Percentiles rank a stretch among this genome's conserved stretches.
These are phyloP conservation scores for Panicum hallii DNA, from an alignment of 202 grass and related monocot species.

Conservation along the genomic window DNA sequence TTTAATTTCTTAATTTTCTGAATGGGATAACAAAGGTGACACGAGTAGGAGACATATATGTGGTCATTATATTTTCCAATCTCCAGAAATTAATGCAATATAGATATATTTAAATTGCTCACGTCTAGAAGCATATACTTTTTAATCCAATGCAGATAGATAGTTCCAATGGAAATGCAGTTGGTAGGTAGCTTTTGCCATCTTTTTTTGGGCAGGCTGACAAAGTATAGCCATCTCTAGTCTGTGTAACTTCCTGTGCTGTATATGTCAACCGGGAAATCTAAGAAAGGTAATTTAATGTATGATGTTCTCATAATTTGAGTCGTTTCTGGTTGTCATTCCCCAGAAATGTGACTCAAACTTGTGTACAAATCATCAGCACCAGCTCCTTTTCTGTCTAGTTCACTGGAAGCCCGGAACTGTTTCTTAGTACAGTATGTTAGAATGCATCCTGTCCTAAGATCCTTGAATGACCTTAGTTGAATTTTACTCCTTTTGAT, in stretches of 20 bases:
- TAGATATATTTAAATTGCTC: not conserved
- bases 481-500: not conserved
- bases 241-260: not conserved
- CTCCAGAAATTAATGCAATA: constrained; percentile 6
- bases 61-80: not conserved
- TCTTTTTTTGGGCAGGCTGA: not conserved
- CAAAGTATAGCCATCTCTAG: not conserved
- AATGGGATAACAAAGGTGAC: not conserved
- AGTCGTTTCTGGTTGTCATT: constrained; percentile 18
- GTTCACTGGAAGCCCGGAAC: not conserved
- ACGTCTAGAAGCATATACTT: not conserved
- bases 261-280: not conserved
- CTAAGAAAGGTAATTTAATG: not conserved
- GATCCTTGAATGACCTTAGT: not conserved
- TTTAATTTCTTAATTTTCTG: constrained; percentile 3
- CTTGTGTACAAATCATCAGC: not conserved
- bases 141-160: not conserved
- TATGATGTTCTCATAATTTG: not conserved
- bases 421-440: not conserved
- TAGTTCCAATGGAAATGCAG: not conserved
- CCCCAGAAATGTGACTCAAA: not conserved
- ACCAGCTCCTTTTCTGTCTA: not conserved
- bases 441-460: not conserved
- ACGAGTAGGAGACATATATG: not conserved
- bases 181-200: constrained; percentile 21